Percentiles rank a stretch among this genome's conserved stretches.
These are phyloP conservation scores for Nepenthes mirabilis DNA, from an alignment of 148 eudicot genomes.

Conservation along the genomic window DNA sequence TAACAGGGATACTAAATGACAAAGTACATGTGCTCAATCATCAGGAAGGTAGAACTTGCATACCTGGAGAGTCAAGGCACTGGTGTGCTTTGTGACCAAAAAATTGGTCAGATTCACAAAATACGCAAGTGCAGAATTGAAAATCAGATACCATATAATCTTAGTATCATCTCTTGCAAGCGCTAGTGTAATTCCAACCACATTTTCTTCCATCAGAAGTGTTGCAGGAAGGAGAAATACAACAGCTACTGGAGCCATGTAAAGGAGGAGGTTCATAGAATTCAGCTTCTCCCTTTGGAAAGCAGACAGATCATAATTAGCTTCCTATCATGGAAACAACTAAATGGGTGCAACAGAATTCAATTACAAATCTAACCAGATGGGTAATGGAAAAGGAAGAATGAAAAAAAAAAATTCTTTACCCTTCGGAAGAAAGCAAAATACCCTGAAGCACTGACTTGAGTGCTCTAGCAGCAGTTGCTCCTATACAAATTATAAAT, in stretches of 20 bases:
- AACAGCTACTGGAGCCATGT: slow-evolving; percentile 43
- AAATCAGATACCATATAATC: slow-evolving; percentile 27
- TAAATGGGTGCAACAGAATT: slow-evolving; percentile 3
- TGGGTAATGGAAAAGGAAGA: background rate
- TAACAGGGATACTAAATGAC: no score
- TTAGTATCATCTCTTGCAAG: slow-evolving; percentile 23
- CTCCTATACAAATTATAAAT: slow-evolving; percentile 32
- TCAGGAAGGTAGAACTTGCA: background rate
- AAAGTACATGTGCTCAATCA: background rate
- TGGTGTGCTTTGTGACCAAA: slow-evolving; percentile 37
- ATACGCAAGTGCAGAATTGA: slow-evolving; percentile 34
- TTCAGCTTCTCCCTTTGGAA: slow-evolving; percentile 28
- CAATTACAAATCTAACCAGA: background rate
- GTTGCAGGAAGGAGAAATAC: slow-evolving; percentile 33
- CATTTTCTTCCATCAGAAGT: slow-evolving; percentile 27
- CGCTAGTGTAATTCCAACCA: slow-evolving; percentile 27
- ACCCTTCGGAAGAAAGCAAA: slow-evolving; percentile 47
- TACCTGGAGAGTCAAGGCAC: slow-evolving; percentile 38
- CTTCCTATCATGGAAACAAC: background rate
- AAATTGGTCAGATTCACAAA: slow-evolving; percentile 34
- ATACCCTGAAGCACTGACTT: slow-evolving; percentile 37
- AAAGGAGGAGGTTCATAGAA: slow-evolving; percentile 36
- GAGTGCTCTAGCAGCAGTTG: slow-evolving; percentile 48
- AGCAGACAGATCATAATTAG: background rate
- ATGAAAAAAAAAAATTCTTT: slow-evolving; percentile 3